These are phyloP conservation scores for Fusarium sp. DNA, from an alignment of 2,329 filamentous ascomycete genomes.

Conservation along the genomic window DNA sequence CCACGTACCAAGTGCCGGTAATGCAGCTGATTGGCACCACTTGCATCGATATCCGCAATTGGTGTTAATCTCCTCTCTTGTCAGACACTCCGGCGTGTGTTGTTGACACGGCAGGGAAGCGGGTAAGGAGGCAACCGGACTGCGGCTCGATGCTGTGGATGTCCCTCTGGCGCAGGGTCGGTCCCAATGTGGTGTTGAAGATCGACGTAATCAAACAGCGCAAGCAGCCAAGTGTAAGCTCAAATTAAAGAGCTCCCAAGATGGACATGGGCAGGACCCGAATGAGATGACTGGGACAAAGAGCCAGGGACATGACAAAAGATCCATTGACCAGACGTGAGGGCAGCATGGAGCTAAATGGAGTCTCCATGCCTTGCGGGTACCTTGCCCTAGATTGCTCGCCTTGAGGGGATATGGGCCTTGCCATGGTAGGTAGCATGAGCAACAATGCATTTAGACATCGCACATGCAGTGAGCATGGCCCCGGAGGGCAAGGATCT, in stretches of 20 bases:
- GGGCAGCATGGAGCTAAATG: conserved; percentile 37
- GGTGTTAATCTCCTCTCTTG: conserved; percentile 22
- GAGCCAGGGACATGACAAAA: conserved; percentile 29
- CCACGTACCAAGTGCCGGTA: conserved; percentile 33
- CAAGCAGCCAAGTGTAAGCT: conserved; percentile 18
- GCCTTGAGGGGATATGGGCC: conserved; percentile 8
- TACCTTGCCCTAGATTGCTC: conserved; percentile 29
- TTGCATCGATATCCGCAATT: conserved; percentile 22
- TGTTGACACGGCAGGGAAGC: conserved; percentile 12
- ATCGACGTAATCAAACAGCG: conserved; percentile 25
- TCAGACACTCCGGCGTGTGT: conserved; percentile 28
- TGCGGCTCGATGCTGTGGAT: conserved; percentile 13
- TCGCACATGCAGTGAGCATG: conserved; percentile 37
- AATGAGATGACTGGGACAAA: conserved; percentile 20
- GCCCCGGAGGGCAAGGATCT: conserved; percentile 16
- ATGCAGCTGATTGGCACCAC: conserved; percentile 17
- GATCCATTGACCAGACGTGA: conserved; percentile 19
- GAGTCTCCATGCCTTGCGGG: conserved; percentile 28
- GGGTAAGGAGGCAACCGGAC: conserved; percentile 15
- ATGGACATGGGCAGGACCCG: conserved; percentile 11
- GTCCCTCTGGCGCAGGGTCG: conserved; percentile 14
- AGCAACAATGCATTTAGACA: conserved; percentile 38
- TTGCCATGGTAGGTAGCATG: conserved; percentile 16
- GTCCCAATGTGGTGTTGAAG: conserved; percentile 13
- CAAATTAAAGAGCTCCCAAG: conserved; percentile 15